Evolutionary conservation across 129 eudicot genomes (phyloP).

Genomic region (Calendula officinalis): DNA sequence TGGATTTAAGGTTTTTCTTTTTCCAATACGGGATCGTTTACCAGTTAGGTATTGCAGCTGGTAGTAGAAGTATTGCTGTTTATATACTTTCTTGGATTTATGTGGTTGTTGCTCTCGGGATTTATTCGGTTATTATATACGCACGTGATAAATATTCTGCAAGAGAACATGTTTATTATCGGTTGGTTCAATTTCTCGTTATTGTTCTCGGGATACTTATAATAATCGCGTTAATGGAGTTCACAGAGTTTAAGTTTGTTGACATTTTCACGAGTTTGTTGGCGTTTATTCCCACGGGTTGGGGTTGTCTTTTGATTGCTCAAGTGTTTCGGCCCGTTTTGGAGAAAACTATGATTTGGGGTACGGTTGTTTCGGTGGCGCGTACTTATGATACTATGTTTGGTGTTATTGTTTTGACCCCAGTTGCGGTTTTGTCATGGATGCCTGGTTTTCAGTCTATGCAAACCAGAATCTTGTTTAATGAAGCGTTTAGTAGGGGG

Average conservation of each 20-base stretch:
- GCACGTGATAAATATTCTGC: conserved; percentile 79
- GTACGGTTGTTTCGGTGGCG: conserved; percentile 64
- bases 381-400: conserved; percentile 80
- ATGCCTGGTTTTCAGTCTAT: conserved; percentile 90
- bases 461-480: conserved; percentile 98
- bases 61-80: conserved; percentile 66
- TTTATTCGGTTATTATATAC: conserved; percentile 48
- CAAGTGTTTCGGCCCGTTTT: conserved; percentile 72
- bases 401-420: conserved; percentile 81
- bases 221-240: conserved; percentile 56
- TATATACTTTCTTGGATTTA: conserved; percentile 93
- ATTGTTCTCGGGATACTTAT: conserved; percentile 50
- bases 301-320: conserved; percentile 85
- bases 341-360: conserved; percentile 66
- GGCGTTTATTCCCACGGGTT: conserved; percentile 95
- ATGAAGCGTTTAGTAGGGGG: conserved; percentile 94
- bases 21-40: conserved; percentile 88
- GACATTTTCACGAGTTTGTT: conserved; percentile 75
- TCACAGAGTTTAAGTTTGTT: conserved; percentile 57
- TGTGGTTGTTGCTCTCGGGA: conserved; percentile 53
- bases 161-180: conserved; percentile 79
- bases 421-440: conserved; percentile 86
- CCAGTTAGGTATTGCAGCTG: conserved; percentile 83
- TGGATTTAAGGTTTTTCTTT: conserved; percentile 87
- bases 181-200: conserved; percentile 83